Evolutionary conservation across 129 eudicot genomes (phyloP).

Genomic region (Arctium minus): DNA sequence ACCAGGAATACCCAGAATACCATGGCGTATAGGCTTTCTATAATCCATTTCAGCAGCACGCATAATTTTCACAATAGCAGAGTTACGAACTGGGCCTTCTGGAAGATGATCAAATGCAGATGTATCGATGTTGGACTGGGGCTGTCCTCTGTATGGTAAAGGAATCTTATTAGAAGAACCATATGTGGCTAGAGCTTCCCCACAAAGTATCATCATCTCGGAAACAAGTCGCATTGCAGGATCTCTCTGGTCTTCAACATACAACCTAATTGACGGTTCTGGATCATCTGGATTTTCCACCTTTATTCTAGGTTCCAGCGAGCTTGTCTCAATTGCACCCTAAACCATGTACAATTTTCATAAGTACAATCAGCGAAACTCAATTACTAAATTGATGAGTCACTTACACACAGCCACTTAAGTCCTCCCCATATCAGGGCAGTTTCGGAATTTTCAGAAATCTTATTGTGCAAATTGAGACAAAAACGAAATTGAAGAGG

Average conservation of each 20-base stretch:
- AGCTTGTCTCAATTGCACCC: slow-evolving; percentile 89
- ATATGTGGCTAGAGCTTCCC: slow-evolving; percentile 87
- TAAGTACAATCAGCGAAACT: not conserved
- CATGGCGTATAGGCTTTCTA: slow-evolving; percentile 88
- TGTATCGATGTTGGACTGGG: slow-evolving; percentile 70
- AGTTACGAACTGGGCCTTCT: slow-evolving; percentile 89
- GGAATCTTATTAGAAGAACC: slow-evolving; percentile 71
- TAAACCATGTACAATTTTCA: slow-evolving; percentile 20
- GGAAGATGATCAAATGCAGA: slow-evolving; percentile 91
- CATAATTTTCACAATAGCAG: slow-evolving; percentile 73
- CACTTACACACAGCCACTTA: not conserved
- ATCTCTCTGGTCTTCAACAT: slow-evolving; percentile 88
- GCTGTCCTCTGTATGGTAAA: slow-evolving; percentile 91
- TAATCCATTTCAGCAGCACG: slow-evolving; percentile 98
- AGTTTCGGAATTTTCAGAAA: not conserved
- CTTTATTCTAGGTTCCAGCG: slow-evolving; percentile 76
- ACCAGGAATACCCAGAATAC: slow-evolving; percentile 91
- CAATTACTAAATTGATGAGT: not conserved
- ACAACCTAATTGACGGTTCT: slow-evolving; percentile 73
- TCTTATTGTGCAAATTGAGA: not conserved
- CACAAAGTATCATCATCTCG: slow-evolving; percentile 98
- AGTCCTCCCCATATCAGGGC: not conserved
- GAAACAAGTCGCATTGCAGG: slow-evolving; percentile 97
- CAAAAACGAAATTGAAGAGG: not conserved
- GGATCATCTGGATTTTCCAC: slow-evolving; percentile 92